Base-by-base conservation (phyloP, 2,329 filamentous ascomycete species). In the Blastomyces emzantsi region DNA sequence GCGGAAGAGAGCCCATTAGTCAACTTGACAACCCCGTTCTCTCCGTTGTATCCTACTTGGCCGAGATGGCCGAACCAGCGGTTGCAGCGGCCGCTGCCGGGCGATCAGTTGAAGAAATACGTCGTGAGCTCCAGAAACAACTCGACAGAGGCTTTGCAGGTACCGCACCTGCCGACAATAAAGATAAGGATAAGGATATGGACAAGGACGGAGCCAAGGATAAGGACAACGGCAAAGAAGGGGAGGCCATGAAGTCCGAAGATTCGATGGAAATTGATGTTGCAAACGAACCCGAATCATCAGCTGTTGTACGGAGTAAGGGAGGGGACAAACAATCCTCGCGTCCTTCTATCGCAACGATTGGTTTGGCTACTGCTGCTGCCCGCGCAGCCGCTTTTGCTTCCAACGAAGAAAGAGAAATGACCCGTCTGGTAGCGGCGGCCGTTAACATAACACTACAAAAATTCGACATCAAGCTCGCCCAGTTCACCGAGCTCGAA, bases 401-500 rank as follows among this genome's bases (percentile, higher is more conserved):
- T 36, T 97, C 93, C 2, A 92, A 97, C 70, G 93, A 97, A 76
- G 94, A 99, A 76, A 90, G 95, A 64, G 92, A 97, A 77, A 94
- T 97, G 85, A 96, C 92, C 25, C 89, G 92, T 19, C 85, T 97
- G 57, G 90, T 99, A 11, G 93, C 92, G 2, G 89, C 92, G 6
- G 91, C 92, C 0, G 90, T 96, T 61, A 99, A 99, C 73, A 83
- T 96, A 15, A 93, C 90, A n/a, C 81, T 97, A 43, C 89, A 96
- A 73, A 99, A 99, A 78, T 87, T 97, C 66, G 92, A 97, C 77
- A 81, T 97, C 70, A 99, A 99, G 78, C 83, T 99, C 65, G 88
- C 91, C 72, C 96, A 97, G 75, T 99, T 99, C 77, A 89, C 90
- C 70, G 94, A 99, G 75, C 92, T 99, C 84, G 94, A 99, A 77